Conservation (phyloP, 2,329 filamentous ascomycete species). For the Juglanconis oblonga region DNA sequence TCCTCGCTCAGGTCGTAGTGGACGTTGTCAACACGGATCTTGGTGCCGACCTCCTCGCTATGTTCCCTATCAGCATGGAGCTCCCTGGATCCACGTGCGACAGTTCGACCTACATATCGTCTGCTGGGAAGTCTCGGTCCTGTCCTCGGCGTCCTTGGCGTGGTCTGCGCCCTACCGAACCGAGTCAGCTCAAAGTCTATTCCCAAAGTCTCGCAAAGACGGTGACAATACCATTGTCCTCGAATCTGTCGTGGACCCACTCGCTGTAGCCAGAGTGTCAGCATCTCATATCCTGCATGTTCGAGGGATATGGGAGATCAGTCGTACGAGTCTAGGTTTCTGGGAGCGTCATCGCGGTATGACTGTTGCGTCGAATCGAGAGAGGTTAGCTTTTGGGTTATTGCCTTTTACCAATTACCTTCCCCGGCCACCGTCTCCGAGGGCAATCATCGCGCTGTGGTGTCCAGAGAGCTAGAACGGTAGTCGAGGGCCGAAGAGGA, state of each 20-base stretch:
- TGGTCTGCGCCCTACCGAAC: constrained; percentile 20
- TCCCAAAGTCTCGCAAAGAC: neutral
- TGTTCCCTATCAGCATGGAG: constrained; percentile 39
- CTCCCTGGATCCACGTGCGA: neutral
- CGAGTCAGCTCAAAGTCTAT: constrained; percentile 1
- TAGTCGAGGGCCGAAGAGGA: constrained; percentile 29
- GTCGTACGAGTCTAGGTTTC: constrained; percentile 68
- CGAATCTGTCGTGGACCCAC: constrained; percentile 92
- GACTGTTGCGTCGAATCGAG: constrained; percentile 49
- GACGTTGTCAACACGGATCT: constrained; percentile 82
- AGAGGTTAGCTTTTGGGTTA: constrained; percentile 39
- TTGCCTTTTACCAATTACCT: constrained; percentile 34
- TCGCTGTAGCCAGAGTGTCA: constrained; percentile 53
- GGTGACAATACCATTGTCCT: constrained; percentile 59
- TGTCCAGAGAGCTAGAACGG: constrained; percentile 28
- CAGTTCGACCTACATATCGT: constrained; percentile 6
- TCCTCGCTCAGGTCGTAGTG: constrained; percentile 88
- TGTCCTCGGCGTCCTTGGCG: constrained; percentile 19
- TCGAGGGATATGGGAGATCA: neutral
- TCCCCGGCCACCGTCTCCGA: constrained; percentile 27
- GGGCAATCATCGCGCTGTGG: constrained; percentile 25
- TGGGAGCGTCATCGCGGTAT: constrained; percentile 58
- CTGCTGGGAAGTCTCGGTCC: constrained; percentile 12
- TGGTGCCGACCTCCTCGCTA: constrained; percentile 49
- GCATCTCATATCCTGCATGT: constrained; percentile 8